Percentiles rank a stretch among this genome's conserved stretches.
phyloP scores from a whole-genome alignment of 2,329 filamentous ascomycete genomes.

The Tetracladium maxilliforme region DNA sequence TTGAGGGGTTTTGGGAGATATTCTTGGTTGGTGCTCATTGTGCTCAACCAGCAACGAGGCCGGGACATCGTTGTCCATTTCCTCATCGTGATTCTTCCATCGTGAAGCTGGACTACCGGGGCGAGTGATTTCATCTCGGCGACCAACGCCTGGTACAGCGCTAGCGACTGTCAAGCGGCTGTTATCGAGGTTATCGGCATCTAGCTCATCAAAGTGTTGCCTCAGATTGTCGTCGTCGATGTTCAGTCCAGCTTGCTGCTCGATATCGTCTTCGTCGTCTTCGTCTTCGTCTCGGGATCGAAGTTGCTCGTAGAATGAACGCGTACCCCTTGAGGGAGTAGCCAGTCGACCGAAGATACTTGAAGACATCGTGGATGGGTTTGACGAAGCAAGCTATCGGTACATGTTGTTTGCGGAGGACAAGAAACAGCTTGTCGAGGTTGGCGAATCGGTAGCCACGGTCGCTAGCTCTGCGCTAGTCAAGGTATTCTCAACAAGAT shows the following conservation, averaged over 20 bases:
- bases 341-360: slow-evolving; percentile 31
- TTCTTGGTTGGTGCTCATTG: slow-evolving; percentile 12
- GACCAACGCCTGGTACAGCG: too few relatives aligned
- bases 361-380: background rate
- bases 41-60: slow-evolving; percentile 47
- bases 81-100: too few relatives aligned
- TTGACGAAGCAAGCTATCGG: background rate
- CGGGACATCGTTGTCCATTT: slow-evolving; percentile 45
- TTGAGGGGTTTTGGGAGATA: slow-evolving; percentile 5
- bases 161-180: slow-evolving; percentile 29
- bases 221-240: slow-evolving; percentile 38
- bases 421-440: too few relatives aligned
- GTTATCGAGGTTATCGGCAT: slow-evolving; percentile 28
- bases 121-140: too few relatives aligned
- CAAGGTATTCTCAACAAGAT: too few relatives aligned
- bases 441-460: too few relatives aligned
- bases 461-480: too few relatives aligned
- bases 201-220: slow-evolving; percentile 33
- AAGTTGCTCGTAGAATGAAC: slow-evolving; percentile 35
- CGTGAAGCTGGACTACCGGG: too few relatives aligned
- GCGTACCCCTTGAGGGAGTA: slow-evolving; percentile 15
- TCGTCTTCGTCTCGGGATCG: slow-evolving; percentile 18
- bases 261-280: slow-evolving; percentile 23
- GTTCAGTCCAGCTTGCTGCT: slow-evolving; percentile 24
- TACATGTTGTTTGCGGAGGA: too few relatives aligned